These are phyloP conservation scores for Micractinium conductrix DNA, from an alignment of 139 green algal genomes.

Conservation along the genomic window DNA sequence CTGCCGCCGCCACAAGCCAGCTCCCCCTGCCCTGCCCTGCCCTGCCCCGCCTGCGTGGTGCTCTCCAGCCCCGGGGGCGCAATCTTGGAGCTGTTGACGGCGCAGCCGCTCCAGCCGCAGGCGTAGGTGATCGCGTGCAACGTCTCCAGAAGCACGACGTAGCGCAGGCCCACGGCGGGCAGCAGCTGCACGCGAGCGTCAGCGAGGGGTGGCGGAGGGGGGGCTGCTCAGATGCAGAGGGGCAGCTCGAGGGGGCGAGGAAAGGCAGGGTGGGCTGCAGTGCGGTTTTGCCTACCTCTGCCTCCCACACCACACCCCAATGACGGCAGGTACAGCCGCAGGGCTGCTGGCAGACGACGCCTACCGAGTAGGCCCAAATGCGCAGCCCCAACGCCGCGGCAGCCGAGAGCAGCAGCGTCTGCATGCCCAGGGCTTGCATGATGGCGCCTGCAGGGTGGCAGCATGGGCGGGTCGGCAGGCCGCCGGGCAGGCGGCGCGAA, in stretches of 20 bases:
- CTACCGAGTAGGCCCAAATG: conserved; percentile 13
- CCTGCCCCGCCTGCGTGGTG: not conserved
- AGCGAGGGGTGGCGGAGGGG: no score
- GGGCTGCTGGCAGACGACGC: not conserved
- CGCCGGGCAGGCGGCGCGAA: not conserved
- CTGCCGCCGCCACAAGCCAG: not conserved
- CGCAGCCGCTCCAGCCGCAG: conserved; percentile 33
- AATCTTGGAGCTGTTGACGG: conserved; percentile 43
- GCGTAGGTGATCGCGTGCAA: conserved; percentile 42
- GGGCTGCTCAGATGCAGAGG: no score
- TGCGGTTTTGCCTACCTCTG: no score
- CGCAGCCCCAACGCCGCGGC: conserved; percentile 15
- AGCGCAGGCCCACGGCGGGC: not conserved
- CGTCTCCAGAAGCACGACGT: conserved; percentile 25
- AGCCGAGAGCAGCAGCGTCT: conserved; percentile 23
- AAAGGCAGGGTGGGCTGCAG: no score
- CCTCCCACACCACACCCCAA: no score
- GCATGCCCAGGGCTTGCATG: conserved; percentile 22
- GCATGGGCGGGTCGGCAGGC: not conserved
- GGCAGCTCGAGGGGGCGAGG: no score
- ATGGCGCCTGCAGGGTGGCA: no score
- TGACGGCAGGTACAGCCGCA: no score
- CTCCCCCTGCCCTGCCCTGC: no score
- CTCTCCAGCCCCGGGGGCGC: conserved; percentile 40
- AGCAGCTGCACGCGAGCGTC: conserved; percentile 12